Evolutionary conservation across 257 asterid species (phyloP), one percentile per base, ranked within the genome.

Genomic region (Mitragyna speciosa): DNA sequence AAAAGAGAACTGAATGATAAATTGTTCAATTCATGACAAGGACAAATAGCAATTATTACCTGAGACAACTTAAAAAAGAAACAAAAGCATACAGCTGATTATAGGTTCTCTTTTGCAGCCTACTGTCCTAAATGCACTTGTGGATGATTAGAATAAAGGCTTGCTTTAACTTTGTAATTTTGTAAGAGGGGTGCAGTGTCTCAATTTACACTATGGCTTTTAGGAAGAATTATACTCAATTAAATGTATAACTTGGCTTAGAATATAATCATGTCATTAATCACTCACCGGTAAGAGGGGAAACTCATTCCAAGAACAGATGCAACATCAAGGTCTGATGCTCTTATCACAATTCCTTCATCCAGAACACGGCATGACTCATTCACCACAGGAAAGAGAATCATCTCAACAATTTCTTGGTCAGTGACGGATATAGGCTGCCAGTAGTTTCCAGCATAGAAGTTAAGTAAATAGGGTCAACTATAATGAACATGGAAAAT

Each of bases 271-370:
- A 30, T 30, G 33, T 31, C 49, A 16, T 26, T 77, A 75, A 24
- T 77, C 22, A 89, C 97, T 86, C 76, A 95, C 99, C 98, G 94
- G 81, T 89, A 95, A 73, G 97, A 85, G 63, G 99, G 99, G 86
- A 93, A 95, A 82, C 99, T 90, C 98, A 95, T 95, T 87, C 99
- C 99, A 84, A 92, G 98, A 82, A 92, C 85, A 67, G 99, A 92
- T 59, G 99, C 95, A 48, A 86, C 90, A 70, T 95, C 99, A 77
- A 95, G 97, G 84, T 95, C 99, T 41, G 98, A 93, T 67, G 99
- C 97, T 64, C 96, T 93, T 54, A 95, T 88, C 67, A 93, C 97
- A 4, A 95, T 70, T 59, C 97, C 97, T 58, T 95, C 97, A 73
- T 92, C 97, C 88, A 95, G 77, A 73, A 95, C 96, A 61, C 94